Conservation (phyloP, 2,329 filamentous ascomycete species). For the Kalaharituber pfeilii region DNA sequence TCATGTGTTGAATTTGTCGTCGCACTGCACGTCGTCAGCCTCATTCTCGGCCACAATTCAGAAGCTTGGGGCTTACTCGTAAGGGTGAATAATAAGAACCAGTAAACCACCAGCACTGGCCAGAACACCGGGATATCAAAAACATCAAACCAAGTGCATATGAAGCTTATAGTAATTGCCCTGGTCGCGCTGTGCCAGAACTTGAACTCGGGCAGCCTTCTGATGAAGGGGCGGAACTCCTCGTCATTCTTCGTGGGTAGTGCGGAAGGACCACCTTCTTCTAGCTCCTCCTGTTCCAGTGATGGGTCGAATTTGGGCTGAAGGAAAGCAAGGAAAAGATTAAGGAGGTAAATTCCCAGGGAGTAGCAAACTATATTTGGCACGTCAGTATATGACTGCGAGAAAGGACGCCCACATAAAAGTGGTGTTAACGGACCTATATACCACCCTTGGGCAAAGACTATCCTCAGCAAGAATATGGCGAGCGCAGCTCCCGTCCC, state of each 20-base stretch:
- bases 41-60: conserved; percentile 12
- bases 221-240: conserved; percentile 94
- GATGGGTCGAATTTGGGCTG: conserved; percentile 98
- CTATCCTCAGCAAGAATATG: conserved; percentile 74
- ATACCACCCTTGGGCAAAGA: conserved; percentile 94
- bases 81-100: conserved; percentile 87
- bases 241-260: conserved; percentile 92
- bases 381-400: conserved; percentile 1
- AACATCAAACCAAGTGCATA: conserved; percentile 81
- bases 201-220: conserved; percentile 94
- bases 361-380: conserved; percentile 65
- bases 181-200: conserved; percentile 96
- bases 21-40: conserved; percentile 47
- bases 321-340: conserved; percentile 96
- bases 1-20: conserved; percentile 99
- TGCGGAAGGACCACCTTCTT: conserved; percentile 66
- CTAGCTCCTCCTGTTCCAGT: conserved; percentile 84
- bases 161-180: conserved; percentile 64
- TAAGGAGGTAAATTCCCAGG: conserved; percentile 94
- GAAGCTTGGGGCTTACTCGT: conserved; percentile 52
- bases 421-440: conserved; percentile 72
- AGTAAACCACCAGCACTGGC: conserved; percentile 96
- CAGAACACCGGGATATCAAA: conserved; percentile 98
- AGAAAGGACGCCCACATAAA: neutral
- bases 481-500: conserved; percentile 60